Percentiles rank a stretch among this genome's conserved stretches.
phyloP scores from a whole-genome alignment of 768 basidiomycete species.

The Mycena leptocephala region DNA sequence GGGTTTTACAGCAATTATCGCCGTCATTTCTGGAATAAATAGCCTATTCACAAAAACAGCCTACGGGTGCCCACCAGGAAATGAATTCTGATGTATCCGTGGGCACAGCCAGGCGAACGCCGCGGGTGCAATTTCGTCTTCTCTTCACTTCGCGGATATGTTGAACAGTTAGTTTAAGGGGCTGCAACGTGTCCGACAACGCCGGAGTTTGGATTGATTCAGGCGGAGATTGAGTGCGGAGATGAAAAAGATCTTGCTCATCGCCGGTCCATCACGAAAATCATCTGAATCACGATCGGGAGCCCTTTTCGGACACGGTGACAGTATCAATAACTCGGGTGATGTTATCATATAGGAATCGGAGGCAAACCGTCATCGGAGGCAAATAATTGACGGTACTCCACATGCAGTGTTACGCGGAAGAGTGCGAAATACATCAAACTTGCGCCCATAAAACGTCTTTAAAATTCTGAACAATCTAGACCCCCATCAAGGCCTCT shows the following conservation, averaged over 20 bases:
- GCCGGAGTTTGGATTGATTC: not conserved
- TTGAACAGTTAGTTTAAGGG: too few relatives aligned
- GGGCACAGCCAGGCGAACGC: not conserved
- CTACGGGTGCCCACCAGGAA: not conserved
- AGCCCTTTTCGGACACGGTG: too few relatives aligned
- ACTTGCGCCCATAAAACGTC: not conserved
- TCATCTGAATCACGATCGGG: conserved; percentile 16
- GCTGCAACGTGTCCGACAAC: not conserved
- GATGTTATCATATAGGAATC: not conserved
- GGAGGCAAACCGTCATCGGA: not conserved
- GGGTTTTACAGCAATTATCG: not conserved
- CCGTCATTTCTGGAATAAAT: not conserved
- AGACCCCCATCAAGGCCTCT: not conserved
- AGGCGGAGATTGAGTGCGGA: conserved; percentile 4
- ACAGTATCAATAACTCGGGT: conserved; percentile 22
- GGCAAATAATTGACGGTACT: too few relatives aligned
- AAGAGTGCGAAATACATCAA: not conserved
- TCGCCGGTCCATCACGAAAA: conserved; percentile 5
- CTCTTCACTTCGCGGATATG: too few relatives aligned
- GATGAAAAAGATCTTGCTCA: not conserved
- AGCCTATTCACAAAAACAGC: not conserved
- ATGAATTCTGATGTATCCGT: not conserved
- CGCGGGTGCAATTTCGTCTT: not conserved
- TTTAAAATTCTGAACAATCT: not conserved
- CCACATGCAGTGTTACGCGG: not conserved